Conservation (phyloP, 768 basidiomycete genomes). For the Termitomyces sp. region DNA sequence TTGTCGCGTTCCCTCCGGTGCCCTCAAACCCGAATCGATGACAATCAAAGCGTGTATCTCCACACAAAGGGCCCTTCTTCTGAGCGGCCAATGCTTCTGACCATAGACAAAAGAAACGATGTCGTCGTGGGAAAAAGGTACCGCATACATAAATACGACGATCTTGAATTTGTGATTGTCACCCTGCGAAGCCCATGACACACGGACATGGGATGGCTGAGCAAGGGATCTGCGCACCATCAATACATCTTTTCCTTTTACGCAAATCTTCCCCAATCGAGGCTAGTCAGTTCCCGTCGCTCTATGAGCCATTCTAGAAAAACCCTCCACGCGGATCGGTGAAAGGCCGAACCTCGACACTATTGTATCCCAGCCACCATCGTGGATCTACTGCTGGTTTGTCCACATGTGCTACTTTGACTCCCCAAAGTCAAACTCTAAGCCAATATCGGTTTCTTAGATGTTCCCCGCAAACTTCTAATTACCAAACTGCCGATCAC, state of each 20-base stretch:
- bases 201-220: constrained; percentile 3
- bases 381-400: constrained; percentile 3
- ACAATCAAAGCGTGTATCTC: background rate
- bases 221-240: constrained; percentile 11
- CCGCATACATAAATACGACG: background rate
- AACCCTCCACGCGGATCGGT: background rate
- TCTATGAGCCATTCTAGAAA: constrained; percentile 10
- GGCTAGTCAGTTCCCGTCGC: constrained; percentile 1
- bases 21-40: constrained; percentile 6
- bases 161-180: constrained; percentile 5
- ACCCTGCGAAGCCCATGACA: constrained; percentile 15
- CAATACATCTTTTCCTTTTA: constrained; percentile 10
- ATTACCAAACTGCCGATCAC: constrained; percentile 18
- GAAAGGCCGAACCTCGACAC: background rate
- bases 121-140: background rate
- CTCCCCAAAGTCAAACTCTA: constrained; percentile 1
- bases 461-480: constrained; percentile 10
- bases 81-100: background rate
- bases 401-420: constrained; percentile 5
- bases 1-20: background rate
- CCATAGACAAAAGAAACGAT: background rate
- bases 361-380: background rate
- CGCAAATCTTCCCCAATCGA: constrained; percentile 11
- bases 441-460: constrained; percentile 9
- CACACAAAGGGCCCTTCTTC: background rate